Conservation (phyloP, 1,284 basidiomycete genomes). For the Irpex rosettiformis region DNA sequence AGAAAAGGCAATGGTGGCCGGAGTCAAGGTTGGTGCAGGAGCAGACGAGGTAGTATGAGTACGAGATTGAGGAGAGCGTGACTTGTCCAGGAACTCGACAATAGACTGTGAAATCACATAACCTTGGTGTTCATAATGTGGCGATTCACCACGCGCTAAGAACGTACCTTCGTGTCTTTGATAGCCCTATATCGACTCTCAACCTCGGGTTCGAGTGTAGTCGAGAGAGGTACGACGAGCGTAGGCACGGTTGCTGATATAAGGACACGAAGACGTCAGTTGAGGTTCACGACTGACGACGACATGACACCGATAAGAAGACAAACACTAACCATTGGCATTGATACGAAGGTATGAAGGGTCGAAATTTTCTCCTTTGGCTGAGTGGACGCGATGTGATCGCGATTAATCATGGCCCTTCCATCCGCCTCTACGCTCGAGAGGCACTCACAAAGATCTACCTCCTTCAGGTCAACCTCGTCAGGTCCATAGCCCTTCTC, state of each 20-base stretch:
- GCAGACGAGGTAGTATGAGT: constrained; percentile 65
- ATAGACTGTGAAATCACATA: constrained; percentile 69
- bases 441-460: constrained; percentile 53
- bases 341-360: constrained; percentile 74
- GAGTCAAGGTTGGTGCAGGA: constrained; percentile 75
- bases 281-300: background rate
- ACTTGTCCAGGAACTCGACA: constrained; percentile 80
- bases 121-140: too few species aligned
- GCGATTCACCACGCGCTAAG: constrained; percentile 2
- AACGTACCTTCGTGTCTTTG: constrained; percentile 66
- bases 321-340: constrained; percentile 54
- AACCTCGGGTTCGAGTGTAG: constrained; percentile 66
- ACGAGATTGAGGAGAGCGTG: constrained; percentile 61
- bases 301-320: background rate
- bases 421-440: background rate
- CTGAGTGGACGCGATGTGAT: constrained; percentile 31
- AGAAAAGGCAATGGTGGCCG: constrained; percentile 75
- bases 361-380: constrained; percentile 64
- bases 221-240: constrained; percentile 76
- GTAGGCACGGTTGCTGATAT: constrained; percentile 75
- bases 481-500: constrained; percentile 74
- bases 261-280: background rate
- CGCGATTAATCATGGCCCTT: constrained; percentile 2
- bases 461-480: constrained; percentile 59
- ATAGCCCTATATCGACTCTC: constrained; percentile 82